Conservation (phyloP, 1,284 basidiomycete species). For the Ustilago loliicola region DNA sequence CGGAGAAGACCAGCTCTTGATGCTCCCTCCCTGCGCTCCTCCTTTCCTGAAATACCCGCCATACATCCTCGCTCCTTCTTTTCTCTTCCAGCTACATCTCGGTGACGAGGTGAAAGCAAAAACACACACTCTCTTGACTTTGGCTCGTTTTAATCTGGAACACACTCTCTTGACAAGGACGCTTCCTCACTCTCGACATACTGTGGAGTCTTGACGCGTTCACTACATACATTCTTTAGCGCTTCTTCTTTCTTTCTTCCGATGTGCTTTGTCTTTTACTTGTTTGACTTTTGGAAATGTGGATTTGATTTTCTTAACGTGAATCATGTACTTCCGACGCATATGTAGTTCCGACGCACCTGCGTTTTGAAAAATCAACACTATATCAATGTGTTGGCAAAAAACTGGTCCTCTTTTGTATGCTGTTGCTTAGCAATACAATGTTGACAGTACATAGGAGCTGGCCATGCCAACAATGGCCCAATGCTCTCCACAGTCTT, state of each 20-base stretch:
- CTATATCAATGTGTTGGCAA: no score
- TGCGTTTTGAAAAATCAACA: no score
- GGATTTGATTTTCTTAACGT: background rate
- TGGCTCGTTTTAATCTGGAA: slow-evolving; percentile 1
- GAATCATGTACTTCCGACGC: no score
- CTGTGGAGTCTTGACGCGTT: background rate
- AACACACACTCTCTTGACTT: slow-evolving; percentile 4
- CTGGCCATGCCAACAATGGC: no score
- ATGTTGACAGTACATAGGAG: no score
- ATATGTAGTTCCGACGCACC: no score
- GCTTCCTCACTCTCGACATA: background rate
- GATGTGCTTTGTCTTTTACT: background rate
- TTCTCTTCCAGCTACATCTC: background rate
- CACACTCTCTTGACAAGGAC: slow-evolving; percentile 4
- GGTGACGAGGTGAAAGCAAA: background rate
- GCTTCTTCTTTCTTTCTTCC: background rate
- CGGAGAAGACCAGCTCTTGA: slow-evolving; percentile 10
- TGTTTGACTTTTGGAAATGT: background rate
- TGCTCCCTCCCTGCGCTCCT: background rate
- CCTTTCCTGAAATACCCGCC: background rate
- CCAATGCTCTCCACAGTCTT: no score
- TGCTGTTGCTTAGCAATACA: no score
- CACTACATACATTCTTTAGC: slow-evolving; percentile 2
- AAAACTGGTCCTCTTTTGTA: no score
- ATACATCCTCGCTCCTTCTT: background rate